Evolutionary conservation across 2,329 filamentous ascomycete genomes (phyloP), one percentile per base, ranked within the genome.

Genomic region (Ceratocystis albifundus): DNA sequence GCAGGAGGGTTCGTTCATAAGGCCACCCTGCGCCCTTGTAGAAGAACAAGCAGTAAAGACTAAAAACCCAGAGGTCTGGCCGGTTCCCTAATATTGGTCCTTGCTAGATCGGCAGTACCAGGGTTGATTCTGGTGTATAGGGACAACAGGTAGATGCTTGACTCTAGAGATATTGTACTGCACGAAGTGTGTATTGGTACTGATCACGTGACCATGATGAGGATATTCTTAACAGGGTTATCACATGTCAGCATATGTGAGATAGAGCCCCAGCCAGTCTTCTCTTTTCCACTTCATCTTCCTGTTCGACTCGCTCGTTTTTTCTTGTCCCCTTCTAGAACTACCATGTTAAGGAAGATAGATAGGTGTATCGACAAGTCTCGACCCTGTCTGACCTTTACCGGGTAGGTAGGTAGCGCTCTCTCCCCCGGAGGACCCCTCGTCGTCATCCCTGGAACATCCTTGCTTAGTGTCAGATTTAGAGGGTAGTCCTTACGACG

Each of bases 71-170:
- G 53, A 4, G 36, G 8, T 25, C 6, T 15, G 25, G 53, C 28
- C 28, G 36, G 36, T 59, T 17, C 32, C 25, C 28, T 36, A 15
- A 2, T 20, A 12, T 30, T 7, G 28, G 36, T 36, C 32, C 53
- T 17, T 59, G 53, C 7, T 59, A 30, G 28, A 32, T 32, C 53
- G 28, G 53, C 28, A 59, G 25, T 30, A 59, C 53, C 28, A 25
- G 28, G 53, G 32, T 36, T 30, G 59, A 22, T 62, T 62, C 8
- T 45, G 45, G 32, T 62, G 41, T 62, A 25, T 22, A 55, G 50
- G n/a, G 50, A 6, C 15, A 28, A 22, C 6, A 28, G 3, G 6
- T 55, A 4, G 50, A 55, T 53, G 30, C 1, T 2, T 5, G 30
- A 53, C 15, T 36, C 36, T 36, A 36, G 12, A 10, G 36, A 36